phyloP scores from a whole-genome alignment of 441 rosid genomes.

The Populus tomentosa region DNA sequence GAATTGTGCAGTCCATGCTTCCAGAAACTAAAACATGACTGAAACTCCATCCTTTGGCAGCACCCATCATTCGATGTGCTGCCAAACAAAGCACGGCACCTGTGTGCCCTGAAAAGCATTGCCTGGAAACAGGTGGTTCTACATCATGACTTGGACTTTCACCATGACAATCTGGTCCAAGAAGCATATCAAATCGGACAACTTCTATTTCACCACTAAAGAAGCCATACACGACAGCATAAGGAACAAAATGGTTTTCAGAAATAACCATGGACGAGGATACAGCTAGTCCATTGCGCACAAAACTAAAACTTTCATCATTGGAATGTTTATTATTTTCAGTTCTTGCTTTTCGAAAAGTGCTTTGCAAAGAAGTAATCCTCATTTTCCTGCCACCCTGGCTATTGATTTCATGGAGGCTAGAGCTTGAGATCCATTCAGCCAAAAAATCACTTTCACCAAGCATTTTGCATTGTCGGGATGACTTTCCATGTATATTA shows the following conservation, averaged over 20 bases:
- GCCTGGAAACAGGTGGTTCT: conserved; percentile 48
- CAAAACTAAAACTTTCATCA: conserved; percentile 25
- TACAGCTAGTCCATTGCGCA: conserved; percentile 40
- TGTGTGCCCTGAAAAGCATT: conserved; percentile 60
- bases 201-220: conserved; percentile 74
- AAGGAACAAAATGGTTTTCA: conserved; percentile 64
- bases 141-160: conserved; percentile 38
- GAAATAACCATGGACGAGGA: conserved; percentile 94
- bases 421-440: conserved; percentile 44
- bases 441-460: conserved; percentile 48
- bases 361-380: conserved; percentile 19
- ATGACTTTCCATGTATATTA: conserved; percentile 24
- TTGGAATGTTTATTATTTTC: conserved; percentile 17
- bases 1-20: conserved; percentile 83
- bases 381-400: conserved; percentile 15
- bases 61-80: conserved; percentile 60
- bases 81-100: conserved; percentile 89
- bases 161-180: conserved; percentile 43
- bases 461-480: conserved; percentile 38
- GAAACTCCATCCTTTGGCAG: conserved; percentile 53
- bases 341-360: conserved; percentile 22
- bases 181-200: conserved; percentile 51
- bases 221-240: conserved; percentile 82
- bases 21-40: conserved; percentile 77
- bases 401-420: conserved; percentile 15